A percentile compares a stretch with the other conserved stretches of the same genome.
These are phyloP conservation scores for Aspergillus sp. DNA, from an alignment of 2,329 filamentous ascomycete species.

Conservation along the genomic window DNA sequence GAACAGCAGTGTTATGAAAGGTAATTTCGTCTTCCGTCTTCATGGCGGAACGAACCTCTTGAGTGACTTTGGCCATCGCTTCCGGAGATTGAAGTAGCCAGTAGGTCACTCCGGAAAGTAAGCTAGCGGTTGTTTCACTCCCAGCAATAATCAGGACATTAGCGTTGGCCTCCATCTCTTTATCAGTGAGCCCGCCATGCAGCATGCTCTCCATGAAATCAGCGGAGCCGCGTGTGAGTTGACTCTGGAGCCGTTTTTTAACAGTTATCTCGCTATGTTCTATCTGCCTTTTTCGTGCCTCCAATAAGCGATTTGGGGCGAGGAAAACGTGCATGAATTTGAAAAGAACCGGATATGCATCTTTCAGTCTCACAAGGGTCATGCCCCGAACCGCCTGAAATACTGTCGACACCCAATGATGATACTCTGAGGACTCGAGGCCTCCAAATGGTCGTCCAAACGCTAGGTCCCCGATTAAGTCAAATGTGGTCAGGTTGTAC, in stretches of 20 bases:
- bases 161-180: slow-evolving; percentile 30
- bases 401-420: slow-evolving; percentile 16
- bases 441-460: slow-evolving; percentile 19
- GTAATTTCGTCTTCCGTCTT: slow-evolving; percentile 31
- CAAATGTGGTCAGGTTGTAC: slow-evolving; percentile 19
- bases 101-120: slow-evolving; percentile 36
- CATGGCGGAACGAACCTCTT: slow-evolving; percentile 36
- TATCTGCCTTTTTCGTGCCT: background rate
- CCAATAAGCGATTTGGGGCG: background rate
- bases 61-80: slow-evolving; percentile 20
- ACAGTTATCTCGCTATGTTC: slow-evolving; percentile 1
- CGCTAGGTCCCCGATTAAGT: slow-evolving; percentile 19
- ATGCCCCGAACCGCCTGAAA: slow-evolving; percentile 7
- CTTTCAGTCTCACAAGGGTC: background rate
- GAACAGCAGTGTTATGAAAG: slow-evolving; percentile 12
- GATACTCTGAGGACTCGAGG: slow-evolving; percentile 11
- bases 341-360: slow-evolving; percentile 3
- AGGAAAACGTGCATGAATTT: background rate
- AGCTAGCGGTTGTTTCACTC: slow-evolving; percentile 38
- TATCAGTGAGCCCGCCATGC: slow-evolving; percentile 9
- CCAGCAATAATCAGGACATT: slow-evolving; percentile 34
- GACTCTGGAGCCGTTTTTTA: slow-evolving; percentile 1
- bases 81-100: slow-evolving; percentile 31
- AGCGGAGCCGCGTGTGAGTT: background rate
- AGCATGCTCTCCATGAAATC: slow-evolving; percentile 14